These are phyloP conservation scores for Cadophora luteo-olivacea DNA, from an alignment of 2,329 filamentous ascomycete genomes.

Conservation along the genomic window DNA sequence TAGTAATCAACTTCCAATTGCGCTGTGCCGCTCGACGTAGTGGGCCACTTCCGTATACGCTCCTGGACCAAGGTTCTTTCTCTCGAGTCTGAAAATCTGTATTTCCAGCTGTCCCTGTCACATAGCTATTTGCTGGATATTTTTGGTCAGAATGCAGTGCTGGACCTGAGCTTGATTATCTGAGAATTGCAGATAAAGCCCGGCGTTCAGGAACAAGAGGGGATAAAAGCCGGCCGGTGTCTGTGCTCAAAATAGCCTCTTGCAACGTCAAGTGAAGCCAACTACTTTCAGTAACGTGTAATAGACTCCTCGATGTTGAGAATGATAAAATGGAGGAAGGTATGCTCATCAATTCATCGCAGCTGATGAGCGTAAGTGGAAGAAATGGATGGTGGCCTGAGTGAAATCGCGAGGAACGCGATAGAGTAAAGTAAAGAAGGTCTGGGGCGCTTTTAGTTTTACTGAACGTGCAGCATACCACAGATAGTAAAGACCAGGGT, in stretches of 20 bases:
- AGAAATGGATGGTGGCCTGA: not conserved
- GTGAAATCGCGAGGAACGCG: conserved; percentile 8
- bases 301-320: not conserved
- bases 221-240: conserved; percentile 10
- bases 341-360: not conserved
- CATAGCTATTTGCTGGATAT: not conserved
- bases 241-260: conserved; percentile 17
- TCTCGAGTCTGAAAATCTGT: not conserved
- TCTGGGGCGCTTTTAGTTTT: conserved; percentile 1
- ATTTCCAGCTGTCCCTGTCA: not conserved
- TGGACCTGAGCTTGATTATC: not conserved
- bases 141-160: not conserved
- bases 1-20: conserved; percentile 3
- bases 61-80: not conserved
- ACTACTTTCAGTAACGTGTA: not conserved
- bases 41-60: not conserved
- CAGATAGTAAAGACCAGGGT: not conserved
- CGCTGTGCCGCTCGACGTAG: conserved; percentile 19
- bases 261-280: not conserved
- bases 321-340: not conserved
- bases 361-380: not conserved
- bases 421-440: not conserved
- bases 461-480: not conserved
- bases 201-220: conserved; percentile 6
- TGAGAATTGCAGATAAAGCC: not conserved